Evolutionary conservation across 176 grass and related monocot genomes (phyloP), one percentile per base, ranked within the genome.

Genomic region (Tillandsia fasciculata): DNA sequence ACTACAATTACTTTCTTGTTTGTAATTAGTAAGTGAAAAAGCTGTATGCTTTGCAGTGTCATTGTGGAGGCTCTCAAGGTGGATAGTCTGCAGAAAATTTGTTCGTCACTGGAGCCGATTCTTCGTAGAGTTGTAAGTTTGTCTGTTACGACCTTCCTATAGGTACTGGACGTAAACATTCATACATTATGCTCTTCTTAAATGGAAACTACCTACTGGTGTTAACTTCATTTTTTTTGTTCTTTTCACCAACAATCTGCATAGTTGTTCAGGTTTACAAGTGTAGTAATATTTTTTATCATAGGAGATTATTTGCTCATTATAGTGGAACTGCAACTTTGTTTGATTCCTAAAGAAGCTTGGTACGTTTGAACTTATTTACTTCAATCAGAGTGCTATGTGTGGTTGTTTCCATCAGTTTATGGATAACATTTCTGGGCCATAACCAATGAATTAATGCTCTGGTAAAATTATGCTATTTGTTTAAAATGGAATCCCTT

Each of bases 1-100:
- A 8, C 4, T 10, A 12, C 3, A 27, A n/a, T 63, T 12, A 65
- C 71, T 12, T 71, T 14, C 50, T 66, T 66, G 20, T 15, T 9
- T 26, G 24, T 65, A 13, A 51, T 64, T 51, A 74, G 5, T 42
- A 42, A 42, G 33, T 42, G 7, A 42, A 42, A 42, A 42, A n/a
- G 11, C 17, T 9, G 2, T 71, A 48, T 12, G 18, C 11, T 68
- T 83, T 84, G 70, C 89, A 99, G 87, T 86, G 90, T 99, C 48
- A 90, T 99, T 74, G 84, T 99, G 48, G 94, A 99, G 87, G 94
- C 89, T 29, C 80, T 99, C 58, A 99, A 99, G 80, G 68, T 99
- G 77, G 94, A 93, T 70, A 87, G 87, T 71, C 82, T 99, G 73
- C 94, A 99, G 74, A 99, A 93, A 75, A 84, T 93, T 66, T 99